Conservation (phyloP, 2,329 filamentous ascomycete genomes). For the Monilinia fructicola region DNA sequence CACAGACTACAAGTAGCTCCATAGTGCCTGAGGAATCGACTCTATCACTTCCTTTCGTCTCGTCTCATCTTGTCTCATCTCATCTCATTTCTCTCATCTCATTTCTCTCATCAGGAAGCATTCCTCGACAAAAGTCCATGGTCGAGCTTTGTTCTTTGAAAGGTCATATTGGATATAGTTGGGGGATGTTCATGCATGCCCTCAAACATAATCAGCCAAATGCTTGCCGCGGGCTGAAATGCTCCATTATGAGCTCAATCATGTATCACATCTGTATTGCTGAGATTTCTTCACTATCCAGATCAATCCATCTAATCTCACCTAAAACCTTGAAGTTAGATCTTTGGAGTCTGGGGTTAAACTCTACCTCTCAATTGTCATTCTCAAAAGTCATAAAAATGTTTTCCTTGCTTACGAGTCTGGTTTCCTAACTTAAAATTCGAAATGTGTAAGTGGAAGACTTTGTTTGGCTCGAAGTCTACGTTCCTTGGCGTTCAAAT, state of each 20-base stretch:
- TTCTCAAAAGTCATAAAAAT: neutral
- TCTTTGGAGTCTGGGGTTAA: neutral
- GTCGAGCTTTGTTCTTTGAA: too few species aligned
- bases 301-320: neutral
- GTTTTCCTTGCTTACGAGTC: neutral
- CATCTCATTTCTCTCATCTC: too few species aligned
- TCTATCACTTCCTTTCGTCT: neutral
- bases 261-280: neutral
- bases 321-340: neutral
- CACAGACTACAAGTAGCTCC: neutral
- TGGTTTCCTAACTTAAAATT: neutral
- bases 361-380: neutral
- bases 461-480: neutral
- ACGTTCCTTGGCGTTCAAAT: slow-evolving; percentile 2
- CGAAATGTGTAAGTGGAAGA: neutral
- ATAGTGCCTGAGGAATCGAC: neutral
- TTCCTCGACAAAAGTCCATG: too few species aligned
- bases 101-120: too few species aligned
- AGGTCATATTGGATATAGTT: too few species aligned
- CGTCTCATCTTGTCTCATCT: neutral
- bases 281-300: neutral
- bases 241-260: neutral
- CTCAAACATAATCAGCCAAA: too few species aligned
- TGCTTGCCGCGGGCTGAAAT: neutral
- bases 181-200: too few species aligned